A percentile compares a stretch with the other conserved stretches of the same genome.
These are phyloP conservation scores for Xylaria cubensis DNA, from an alignment of 495 filamentous ascomycete species.

Conservation along the genomic window DNA sequence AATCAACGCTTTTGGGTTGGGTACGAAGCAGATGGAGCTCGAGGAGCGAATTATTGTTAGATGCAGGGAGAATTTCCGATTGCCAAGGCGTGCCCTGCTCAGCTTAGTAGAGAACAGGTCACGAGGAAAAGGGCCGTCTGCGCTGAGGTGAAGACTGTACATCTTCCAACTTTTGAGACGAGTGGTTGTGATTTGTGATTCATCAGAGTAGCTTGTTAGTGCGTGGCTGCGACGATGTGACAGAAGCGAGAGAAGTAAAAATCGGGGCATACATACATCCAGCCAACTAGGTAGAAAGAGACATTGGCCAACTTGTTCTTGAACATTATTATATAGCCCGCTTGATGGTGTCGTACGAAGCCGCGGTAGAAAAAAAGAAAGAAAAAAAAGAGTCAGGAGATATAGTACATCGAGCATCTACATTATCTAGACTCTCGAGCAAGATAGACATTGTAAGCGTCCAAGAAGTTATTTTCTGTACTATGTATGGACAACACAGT, in stretches of 20 bases:
- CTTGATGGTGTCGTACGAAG: not conserved
- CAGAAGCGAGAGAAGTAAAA: constrained; percentile 2
- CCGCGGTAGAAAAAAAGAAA: not conserved
- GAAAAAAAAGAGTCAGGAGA: not conserved
- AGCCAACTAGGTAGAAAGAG: not conserved
- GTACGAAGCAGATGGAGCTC: constrained; percentile 21
- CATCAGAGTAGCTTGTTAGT: not conserved
- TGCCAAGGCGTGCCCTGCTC: not conserved
- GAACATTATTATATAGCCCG: not conserved
- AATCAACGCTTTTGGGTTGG: constrained; percentile 21
- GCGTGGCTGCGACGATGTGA: constrained; percentile 15
- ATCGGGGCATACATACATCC: not conserved
- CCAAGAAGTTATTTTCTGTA: not conserved
- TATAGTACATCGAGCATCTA: not conserved
- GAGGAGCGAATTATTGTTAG: not conserved
- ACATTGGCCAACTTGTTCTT: constrained; percentile 4
- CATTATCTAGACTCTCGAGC: not conserved
- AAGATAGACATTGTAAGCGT: not conserved
- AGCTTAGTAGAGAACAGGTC: not conserved
- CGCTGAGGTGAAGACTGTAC: not conserved
- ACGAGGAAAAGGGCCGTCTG: not conserved
- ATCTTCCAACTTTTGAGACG: not conserved
- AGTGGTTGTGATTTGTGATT: constrained; percentile 3
- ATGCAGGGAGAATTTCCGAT: not conserved
- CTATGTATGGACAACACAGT: not conserved